phyloP scores from a whole-genome alignment of 768 basidiomycete genomes.

The Leccinum subtestaceum region DNA sequence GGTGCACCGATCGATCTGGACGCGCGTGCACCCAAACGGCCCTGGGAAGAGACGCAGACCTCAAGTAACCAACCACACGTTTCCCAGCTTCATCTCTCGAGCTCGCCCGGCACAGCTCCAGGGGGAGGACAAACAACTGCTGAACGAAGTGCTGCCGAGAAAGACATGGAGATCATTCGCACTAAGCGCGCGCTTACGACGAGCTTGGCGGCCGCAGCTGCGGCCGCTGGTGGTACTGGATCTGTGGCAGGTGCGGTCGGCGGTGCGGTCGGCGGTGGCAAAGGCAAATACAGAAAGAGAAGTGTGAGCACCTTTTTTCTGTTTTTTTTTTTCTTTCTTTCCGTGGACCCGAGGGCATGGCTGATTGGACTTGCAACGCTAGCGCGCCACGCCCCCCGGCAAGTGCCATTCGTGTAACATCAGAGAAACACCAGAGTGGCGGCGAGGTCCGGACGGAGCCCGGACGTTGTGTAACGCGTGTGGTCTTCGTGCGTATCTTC shows the following conservation, averaged over 20 bases:
- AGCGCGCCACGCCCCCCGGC: constrained; percentile 84
- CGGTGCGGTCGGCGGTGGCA: constrained; percentile 32
- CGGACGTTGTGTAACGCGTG: constrained; percentile 84
- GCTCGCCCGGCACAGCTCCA: constrained; percentile 12
- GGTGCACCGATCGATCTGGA: constrained; percentile 27
- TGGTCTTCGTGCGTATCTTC: constrained; percentile 57
- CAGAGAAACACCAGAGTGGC: constrained; percentile 85
- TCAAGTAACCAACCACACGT: constrained; percentile 20
- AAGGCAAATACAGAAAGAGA: constrained; percentile 82
- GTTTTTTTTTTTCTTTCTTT: neutral
- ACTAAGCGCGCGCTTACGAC: constrained; percentile 74
- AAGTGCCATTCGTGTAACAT: constrained; percentile 89
- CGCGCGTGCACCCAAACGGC: constrained; percentile 64
- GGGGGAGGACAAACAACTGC: constrained; percentile 32
- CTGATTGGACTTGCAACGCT: constrained; percentile 30
- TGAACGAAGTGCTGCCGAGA: constrained; percentile 65
- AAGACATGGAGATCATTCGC: constrained; percentile 83
- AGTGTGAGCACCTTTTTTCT: constrained; percentile 55
- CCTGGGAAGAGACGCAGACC: constrained; percentile 63
- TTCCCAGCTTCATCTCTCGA: constrained; percentile 26
- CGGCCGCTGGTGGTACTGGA: constrained; percentile 34
- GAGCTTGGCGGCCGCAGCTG: constrained; percentile 50
- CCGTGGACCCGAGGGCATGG: constrained; percentile 1
- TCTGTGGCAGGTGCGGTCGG: constrained; percentile 31
- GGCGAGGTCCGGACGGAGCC: constrained; percentile 81